These are phyloP conservation scores for Aspergillus diversus DNA, from an alignment of 495 filamentous ascomycete species.

Conservation along the genomic window DNA sequence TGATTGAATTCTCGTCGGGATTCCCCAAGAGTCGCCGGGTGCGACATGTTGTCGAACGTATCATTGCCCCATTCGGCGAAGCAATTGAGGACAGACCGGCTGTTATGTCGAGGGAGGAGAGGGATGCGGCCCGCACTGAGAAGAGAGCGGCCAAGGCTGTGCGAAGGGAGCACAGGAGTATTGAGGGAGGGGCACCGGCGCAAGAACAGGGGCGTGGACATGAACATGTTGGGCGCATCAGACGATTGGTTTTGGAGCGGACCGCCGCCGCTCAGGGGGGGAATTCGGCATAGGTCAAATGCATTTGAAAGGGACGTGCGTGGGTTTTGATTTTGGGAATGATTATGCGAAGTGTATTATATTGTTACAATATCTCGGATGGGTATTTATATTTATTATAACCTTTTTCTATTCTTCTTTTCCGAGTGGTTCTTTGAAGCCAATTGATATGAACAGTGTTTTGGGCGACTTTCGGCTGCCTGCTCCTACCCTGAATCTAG, in stretches of 20 bases:
- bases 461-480: no score
- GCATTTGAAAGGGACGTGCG: background rate
- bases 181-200: constrained; percentile 18
- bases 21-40: constrained; percentile 66
- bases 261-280: background rate
- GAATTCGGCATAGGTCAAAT: background rate
- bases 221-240: constrained; percentile 32
- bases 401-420: background rate
- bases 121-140: constrained; percentile 49
- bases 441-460: background rate
- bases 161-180: constrained; percentile 44
- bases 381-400: constrained; percentile 1
- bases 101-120: constrained; percentile 66
- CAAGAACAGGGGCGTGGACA: constrained; percentile 12
- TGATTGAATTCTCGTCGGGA: constrained; percentile 75
- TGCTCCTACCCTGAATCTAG: no score
- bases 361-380: constrained; percentile 16
- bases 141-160: constrained; percentile 55
- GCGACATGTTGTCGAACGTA: constrained; percentile 75
- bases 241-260: constrained; percentile 24
- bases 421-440: background rate
- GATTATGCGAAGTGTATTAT: constrained; percentile 18
- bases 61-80: constrained; percentile 72
- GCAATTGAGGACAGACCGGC: constrained; percentile 65
- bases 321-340: background rate